Evolutionary conservation across 228 moss, liverwort and hornwort genomes (phyloP), one percentile per base, ranked within the genome.

Genomic region (Sphagnum magellanicum): DNA sequence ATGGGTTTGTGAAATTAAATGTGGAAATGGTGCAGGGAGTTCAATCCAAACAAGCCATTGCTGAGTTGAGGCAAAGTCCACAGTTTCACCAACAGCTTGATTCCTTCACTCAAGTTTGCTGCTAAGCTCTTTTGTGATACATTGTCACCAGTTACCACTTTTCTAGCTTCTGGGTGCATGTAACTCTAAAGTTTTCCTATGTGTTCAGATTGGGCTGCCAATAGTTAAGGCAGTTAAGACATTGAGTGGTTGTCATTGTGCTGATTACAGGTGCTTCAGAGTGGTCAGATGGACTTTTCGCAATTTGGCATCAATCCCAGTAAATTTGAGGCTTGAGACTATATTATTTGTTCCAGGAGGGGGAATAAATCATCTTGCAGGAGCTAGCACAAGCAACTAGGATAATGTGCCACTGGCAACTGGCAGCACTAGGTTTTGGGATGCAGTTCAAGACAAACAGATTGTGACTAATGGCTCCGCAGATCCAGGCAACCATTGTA

Each of bases 1-100:
- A 17, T 14, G 13, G 13, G 50, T 64, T 4, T 1, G 8, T 13
- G 6, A 51, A 49, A 10, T 68, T 51, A 32, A 32, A 32, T 32
- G 32, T 2, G 49, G 5, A 63, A 32, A 32, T 32, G 32, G 32
- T 69, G 64, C 77, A 94, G 94, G 95, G 95, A 76, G 92, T 95
- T 67, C 73, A 81, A 76, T 92, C 89, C 51, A 89, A 82, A 71
- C 87, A 92, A 74, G 92, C 90, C 51, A 87, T 95, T 72, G 89
- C 89, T 62, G 95, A 95, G 52, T 85, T 95, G 72, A 95, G 92
- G 90, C 95, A 87, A 81, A 95, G 95, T 73, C 95, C 95, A 46
- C 95, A 90, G 69, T 95, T 95, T 72, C 91, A 95, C 78, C 95
- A 95, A 78, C 92, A 95, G 74, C 82, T 95, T 52, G 91, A 95